A percentile compares a stretch with the other conserved stretches of the same genome.
Conservation (phyloP, 345 rosid genomes). For the Fremontodendron californicum region DNA sequence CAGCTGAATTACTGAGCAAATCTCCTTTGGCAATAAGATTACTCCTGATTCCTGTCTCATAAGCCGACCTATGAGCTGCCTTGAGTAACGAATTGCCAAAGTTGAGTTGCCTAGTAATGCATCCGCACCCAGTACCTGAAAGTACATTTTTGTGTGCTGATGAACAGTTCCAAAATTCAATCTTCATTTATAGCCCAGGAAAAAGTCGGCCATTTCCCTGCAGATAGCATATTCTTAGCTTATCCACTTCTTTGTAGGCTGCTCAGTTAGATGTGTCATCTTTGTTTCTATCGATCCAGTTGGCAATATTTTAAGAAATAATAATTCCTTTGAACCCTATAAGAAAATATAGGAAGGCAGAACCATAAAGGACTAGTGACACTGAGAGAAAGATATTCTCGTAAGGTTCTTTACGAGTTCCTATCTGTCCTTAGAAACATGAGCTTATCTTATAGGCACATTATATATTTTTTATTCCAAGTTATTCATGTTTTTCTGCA, state of each 20-base stretch:
- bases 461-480: background rate
- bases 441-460: background rate
- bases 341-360: background rate
- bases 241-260: background rate
- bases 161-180: background rate
- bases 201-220: conserved; percentile 3
- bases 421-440: background rate
- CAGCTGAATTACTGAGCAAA: background rate
- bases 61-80: background rate
- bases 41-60: background rate
- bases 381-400: background rate
- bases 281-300: background rate
- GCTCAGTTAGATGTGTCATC: background rate
- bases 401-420: background rate
- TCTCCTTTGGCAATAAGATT: too few species aligned
- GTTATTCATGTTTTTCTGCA: background rate
- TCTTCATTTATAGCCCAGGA: background rate
- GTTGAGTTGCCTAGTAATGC: conserved; percentile 36
- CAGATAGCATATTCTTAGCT: conserved; percentile 22
- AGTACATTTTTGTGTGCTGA: background rate
- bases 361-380: background rate
- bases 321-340: background rate
- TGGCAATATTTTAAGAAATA: background rate
- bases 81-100: conserved; percentile 30
- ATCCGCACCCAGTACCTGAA: conserved; percentile 9